A percentile compares a stretch with the other conserved stretches of the same genome.
Evolutionary conservation across 148 eudicot genomes (phyloP).

Genomic region (Amaranthus cruentus): DNA sequence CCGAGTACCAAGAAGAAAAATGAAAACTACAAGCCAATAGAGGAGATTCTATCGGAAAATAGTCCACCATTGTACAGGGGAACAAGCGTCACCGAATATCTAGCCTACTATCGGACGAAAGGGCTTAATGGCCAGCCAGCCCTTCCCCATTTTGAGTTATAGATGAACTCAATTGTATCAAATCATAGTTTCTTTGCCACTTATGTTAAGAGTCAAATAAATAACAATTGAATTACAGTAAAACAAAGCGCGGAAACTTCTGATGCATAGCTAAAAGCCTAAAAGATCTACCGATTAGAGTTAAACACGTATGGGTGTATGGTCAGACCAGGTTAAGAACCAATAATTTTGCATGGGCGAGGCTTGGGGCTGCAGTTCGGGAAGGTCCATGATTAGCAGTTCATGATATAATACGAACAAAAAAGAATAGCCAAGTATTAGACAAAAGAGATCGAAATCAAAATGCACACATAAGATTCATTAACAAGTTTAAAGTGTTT

Average conservation of each 20-base stretch:
- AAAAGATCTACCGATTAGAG: background rate
- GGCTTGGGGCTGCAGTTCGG: too few relatives aligned
- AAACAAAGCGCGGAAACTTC: background rate
- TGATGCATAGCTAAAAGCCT: background rate
- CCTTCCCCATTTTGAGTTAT: constrained; percentile 50
- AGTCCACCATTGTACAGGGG: constrained; percentile 49
- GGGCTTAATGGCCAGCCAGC: constrained; percentile 57
- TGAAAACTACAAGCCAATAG: constrained; percentile 39
- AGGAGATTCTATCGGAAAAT: constrained; percentile 43
- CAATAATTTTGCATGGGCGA: too few relatives aligned
- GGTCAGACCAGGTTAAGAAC: too few relatives aligned
- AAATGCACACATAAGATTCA: constrained; percentile 10
- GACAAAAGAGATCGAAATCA: too few relatives aligned
- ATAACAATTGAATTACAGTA: background rate
- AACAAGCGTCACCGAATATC: constrained; percentile 41
- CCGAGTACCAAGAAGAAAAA: constrained; percentile 42
- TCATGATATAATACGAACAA: background rate
- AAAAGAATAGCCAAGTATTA: background rate
- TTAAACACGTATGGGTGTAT: too few relatives aligned
- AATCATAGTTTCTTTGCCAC: background rate
- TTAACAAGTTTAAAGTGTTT: constrained; percentile 3
- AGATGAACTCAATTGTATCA: background rate
- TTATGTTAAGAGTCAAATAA: background rate
- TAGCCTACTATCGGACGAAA: constrained; percentile 41
- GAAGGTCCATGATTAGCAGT: background rate